Conservation (phyloP, 2,329 filamentous ascomycete species). For the Colletotrichum sp. region DNA sequence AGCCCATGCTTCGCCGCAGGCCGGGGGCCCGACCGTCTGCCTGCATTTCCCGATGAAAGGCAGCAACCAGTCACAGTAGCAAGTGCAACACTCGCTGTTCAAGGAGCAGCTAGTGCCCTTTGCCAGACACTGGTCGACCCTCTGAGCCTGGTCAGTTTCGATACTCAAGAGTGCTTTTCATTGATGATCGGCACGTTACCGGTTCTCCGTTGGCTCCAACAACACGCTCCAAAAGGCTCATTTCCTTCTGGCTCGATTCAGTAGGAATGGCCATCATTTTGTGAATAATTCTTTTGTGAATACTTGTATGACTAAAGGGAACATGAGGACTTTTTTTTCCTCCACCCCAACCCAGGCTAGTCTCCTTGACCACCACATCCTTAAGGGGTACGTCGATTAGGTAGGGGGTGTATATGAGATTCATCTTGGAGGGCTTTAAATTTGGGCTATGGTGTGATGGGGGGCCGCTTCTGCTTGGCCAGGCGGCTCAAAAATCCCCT, state of each 20-base stretch:
- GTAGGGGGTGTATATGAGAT: too few species aligned
- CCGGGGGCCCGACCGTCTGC: background rate
- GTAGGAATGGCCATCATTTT: background rate
- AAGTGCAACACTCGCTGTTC: background rate
- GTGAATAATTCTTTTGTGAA: too few species aligned
- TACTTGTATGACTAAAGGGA: too few species aligned
- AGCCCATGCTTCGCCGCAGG: background rate
- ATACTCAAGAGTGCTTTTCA: background rate
- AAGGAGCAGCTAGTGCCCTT: background rate
- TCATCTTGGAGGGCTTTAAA: too few species aligned
- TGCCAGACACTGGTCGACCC: background rate
- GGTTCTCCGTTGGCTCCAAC: background rate
- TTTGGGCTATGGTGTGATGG: too few species aligned
- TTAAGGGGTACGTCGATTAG: too few species aligned
- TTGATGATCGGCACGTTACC: background rate
- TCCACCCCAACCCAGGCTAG: too few species aligned
- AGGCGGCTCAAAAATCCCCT: too few species aligned
- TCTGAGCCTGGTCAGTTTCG: background rate
- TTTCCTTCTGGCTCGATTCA: background rate
- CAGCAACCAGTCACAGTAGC: background rate
- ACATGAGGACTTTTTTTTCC: too few species aligned
- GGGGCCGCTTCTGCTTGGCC: too few species aligned
- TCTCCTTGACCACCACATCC: too few species aligned
- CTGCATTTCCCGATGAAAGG: background rate
- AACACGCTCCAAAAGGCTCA: background rate